phyloP scores from a whole-genome alignment of 1,284 basidiomycete genomes.

The Stereum hirsutum region DNA sequence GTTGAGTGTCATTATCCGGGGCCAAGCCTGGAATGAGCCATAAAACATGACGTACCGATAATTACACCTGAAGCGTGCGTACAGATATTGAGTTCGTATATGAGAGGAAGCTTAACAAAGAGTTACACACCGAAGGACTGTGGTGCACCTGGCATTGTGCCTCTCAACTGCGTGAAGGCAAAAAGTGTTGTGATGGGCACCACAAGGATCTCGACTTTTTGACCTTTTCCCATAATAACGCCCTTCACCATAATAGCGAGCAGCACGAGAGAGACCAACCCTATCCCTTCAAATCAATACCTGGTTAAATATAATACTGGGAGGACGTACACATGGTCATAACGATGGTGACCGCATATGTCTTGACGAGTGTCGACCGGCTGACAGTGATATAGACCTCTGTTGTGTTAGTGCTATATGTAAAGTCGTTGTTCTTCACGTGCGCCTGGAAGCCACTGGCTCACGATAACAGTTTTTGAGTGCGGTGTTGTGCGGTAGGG shows the following conservation, averaged over 20 bases:
- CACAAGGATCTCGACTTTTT: neutral
- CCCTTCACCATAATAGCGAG: neutral
- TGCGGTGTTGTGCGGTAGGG: neutral
- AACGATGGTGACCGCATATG: slow-evolving; percentile 1
- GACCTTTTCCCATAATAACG: neutral
- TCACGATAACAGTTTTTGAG: too few species aligned
- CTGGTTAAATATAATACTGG: neutral
- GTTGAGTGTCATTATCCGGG: neutral
- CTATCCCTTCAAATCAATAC: neutral
- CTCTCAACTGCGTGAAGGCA: slow-evolving; percentile 6
- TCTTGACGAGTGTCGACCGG: neutral
- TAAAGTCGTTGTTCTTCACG: neutral
- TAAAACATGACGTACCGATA: neutral
- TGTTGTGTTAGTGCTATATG: neutral
- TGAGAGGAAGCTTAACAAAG: neutral
- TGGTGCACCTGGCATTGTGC: slow-evolving; percentile 7
- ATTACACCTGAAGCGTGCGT: neutral
- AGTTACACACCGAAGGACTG: slow-evolving; percentile 7
- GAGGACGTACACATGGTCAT: slow-evolving; percentile 4
- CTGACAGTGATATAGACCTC: neutral
- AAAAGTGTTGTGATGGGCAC: slow-evolving; percentile 7
- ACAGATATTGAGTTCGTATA: too few species aligned
- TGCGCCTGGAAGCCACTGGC: neutral
- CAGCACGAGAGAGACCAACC: slow-evolving; percentile 3
- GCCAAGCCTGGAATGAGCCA: neutral